Base-by-base conservation (phyloP, 2,329 filamentous ascomycete species). In the Stagonosporopsis tanaceti region DNA sequence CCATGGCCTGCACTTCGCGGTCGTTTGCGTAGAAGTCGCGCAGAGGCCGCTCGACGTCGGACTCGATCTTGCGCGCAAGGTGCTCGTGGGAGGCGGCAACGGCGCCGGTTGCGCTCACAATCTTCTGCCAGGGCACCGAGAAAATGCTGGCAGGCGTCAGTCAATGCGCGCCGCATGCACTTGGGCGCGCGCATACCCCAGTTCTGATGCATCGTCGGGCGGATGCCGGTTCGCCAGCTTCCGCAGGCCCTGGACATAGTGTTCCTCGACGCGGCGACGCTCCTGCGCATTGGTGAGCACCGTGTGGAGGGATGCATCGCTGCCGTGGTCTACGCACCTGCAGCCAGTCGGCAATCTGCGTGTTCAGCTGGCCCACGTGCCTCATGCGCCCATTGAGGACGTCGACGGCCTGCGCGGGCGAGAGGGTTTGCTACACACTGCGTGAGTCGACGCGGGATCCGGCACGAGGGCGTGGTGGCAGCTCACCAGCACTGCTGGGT, bases 281-380 rank as follows among this genome's bases (percentile, higher is more conserved):
- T 99, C 95, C 94, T 98, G 76, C 53, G 62, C 55, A 54, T 48
- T 58, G 51, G 55, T 74, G 58, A 73, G 70, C 62, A 53, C 34
- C 15, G n/a, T 44, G 54, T 35, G 30, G 53, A 46, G 17, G 47
- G 14, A 46, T 50, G 53, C 46, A 48, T 28, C 50, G 45, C 34
- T 30, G 27, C 14, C 54, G 45, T 32, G 42, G 7, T 25, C 25
- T 79, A 78, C 72, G n/a, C 87, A 97, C 93, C 89, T 94, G 90
- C 61, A 99, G 85, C 92, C 94, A 99, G 80, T 98, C 94, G 76
- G 94, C 94, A 71, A 99, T 92, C 75, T 97, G 92, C 67, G 83
- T 79, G 78, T 99, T 97, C 79, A 96, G 81, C 77, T 89, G 92
- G 70, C 85, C 86, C 74, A 98, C 94, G 78, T 92, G 87, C 78